Percentiles rank a stretch among this genome's conserved stretches.
Conservation (phyloP, 768 basidiomycete species). For the Suillus paluster region DNA sequence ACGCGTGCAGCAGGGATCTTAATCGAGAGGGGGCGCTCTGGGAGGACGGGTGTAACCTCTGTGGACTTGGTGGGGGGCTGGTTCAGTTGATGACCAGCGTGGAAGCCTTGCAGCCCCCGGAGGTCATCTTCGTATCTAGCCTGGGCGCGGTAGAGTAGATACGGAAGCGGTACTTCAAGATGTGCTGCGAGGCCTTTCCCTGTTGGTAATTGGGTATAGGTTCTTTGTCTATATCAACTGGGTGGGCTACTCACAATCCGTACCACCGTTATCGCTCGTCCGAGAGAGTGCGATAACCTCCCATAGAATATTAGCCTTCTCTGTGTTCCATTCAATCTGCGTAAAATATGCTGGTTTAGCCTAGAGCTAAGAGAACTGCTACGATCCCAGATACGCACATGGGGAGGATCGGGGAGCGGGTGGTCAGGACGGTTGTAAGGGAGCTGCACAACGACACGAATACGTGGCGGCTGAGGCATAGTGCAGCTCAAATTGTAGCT, state of each 20-base stretch:
- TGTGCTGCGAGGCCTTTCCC: conserved; percentile 86
- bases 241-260: conserved; percentile 67
- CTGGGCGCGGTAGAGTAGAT: conserved; percentile 83
- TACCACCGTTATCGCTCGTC: conserved; percentile 69
- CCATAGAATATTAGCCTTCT: conserved; percentile 87
- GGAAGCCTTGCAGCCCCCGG: conserved; percentile 69
- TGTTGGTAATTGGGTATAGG: conserved; percentile 31
- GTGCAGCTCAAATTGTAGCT: background rate
- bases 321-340: conserved; percentile 84
- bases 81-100: conserved; percentile 48
- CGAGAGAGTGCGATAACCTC: conserved; percentile 83
- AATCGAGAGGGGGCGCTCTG: conserved; percentile 9
- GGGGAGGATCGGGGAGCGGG: conserved; percentile 65
- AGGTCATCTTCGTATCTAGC: conserved; percentile 86
- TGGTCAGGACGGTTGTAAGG: conserved; percentile 81
- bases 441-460: conserved; percentile 79
- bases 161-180: conserved; percentile 81
- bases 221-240: background rate
- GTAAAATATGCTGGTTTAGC: conserved; percentile 16
- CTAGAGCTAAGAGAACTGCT: conserved; percentile 5
- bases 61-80: conserved; percentile 27
- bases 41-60: conserved; percentile 19
- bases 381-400: conserved; percentile 48
- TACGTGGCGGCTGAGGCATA: conserved; percentile 36
- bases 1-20: conserved; percentile 8